Percentiles rank a stretch among this genome's conserved stretches.
Evolutionary conservation across 2,329 filamentous ascomycete species (phyloP).

Genomic region (Ampelomyces quisqualis): DNA sequence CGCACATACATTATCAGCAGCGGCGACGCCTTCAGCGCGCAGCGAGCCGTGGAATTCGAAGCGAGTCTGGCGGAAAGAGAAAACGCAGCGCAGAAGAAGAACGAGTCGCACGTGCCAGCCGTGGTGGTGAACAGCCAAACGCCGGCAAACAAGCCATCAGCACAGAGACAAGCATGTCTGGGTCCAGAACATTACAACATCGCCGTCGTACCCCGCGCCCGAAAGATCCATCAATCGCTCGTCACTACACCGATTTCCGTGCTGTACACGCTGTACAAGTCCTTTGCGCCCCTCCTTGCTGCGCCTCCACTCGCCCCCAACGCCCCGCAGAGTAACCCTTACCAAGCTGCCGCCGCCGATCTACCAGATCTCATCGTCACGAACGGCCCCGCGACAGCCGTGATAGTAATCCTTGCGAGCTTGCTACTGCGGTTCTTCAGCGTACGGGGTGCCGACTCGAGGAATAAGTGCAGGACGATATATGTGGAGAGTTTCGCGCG

Average conservation of each 20-base stretch:
- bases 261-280: conserved; percentile 63
- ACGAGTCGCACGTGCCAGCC: conserved; percentile 1
- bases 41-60: conserved; percentile 66
- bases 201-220: conserved; percentile 71
- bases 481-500: conserved; percentile 95
- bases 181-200: conserved; percentile 58
- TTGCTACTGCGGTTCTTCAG: conserved; percentile 58
- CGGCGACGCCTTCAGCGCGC: conserved; percentile 71
- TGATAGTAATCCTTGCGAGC: conserved; percentile 67
- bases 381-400: conserved; percentile 86
- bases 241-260: conserved; percentile 70
- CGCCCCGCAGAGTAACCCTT: conserved; percentile 9
- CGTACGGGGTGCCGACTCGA: conserved; percentile 37
- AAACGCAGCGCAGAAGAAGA: conserved; percentile 4
- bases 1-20: conserved; percentile 80
- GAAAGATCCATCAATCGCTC: conserved; percentile 78
- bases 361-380: conserved; percentile 77
- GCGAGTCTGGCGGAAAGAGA: conserved; percentile 32
- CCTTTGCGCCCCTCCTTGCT: conserved; percentile 57
- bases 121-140: no score
- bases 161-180: conserved; percentile 8
- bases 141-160: no score
- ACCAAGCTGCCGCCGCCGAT: conserved; percentile 26
- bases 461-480: conserved; percentile 67
- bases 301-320: conserved; percentile 20